phyloP scores from a whole-genome alignment of 2,329 filamentous ascomycete genomes.

The Colletotrichum sp. region DNA sequence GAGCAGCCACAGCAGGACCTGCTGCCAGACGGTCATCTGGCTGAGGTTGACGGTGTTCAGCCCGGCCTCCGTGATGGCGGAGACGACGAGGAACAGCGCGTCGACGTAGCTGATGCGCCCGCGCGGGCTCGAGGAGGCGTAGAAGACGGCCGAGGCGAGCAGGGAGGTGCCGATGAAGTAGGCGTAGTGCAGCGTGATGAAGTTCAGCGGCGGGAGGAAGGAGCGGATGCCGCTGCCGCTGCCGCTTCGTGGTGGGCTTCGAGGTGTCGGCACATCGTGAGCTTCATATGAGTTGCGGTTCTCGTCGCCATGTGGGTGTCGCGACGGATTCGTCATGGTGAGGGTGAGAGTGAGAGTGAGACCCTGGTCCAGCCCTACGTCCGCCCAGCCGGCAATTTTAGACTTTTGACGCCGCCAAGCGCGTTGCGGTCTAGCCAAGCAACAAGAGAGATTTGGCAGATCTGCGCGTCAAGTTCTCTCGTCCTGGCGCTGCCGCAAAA shows the following conservation, averaged over 20 bases:
- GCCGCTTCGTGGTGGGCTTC: no score
- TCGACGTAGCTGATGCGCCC: conserved; percentile 65
- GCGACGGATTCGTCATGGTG: background rate
- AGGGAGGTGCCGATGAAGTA: conserved; percentile 67
- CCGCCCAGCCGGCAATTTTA: background rate
- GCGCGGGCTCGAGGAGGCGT: conserved; percentile 56
- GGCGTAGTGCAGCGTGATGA: conserved; percentile 69
- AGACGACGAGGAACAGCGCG: conserved; percentile 69
- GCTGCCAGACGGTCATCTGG: conserved; percentile 70
- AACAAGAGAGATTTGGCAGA: background rate
- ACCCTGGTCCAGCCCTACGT: background rate
- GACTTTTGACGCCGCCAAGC: background rate
- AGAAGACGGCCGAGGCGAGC: conserved; percentile 66
- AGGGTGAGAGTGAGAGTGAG: background rate
- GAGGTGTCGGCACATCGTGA: background rate
- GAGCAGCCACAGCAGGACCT: conserved; percentile 67
- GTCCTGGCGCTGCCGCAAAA: background rate
- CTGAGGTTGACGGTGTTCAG: conserved; percentile 72
- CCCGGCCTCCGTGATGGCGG: conserved; percentile 71
- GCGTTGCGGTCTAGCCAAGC: background rate
- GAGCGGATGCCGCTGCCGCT: background rate
- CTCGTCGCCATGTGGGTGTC: background rate
- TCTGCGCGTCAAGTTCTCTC: background rate
- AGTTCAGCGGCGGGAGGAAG: conserved; percentile 54
- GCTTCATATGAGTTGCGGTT: no score